phyloP scores from a whole-genome alignment of 2,329 filamentous ascomycete species.

The Alternaria triticina region DNA sequence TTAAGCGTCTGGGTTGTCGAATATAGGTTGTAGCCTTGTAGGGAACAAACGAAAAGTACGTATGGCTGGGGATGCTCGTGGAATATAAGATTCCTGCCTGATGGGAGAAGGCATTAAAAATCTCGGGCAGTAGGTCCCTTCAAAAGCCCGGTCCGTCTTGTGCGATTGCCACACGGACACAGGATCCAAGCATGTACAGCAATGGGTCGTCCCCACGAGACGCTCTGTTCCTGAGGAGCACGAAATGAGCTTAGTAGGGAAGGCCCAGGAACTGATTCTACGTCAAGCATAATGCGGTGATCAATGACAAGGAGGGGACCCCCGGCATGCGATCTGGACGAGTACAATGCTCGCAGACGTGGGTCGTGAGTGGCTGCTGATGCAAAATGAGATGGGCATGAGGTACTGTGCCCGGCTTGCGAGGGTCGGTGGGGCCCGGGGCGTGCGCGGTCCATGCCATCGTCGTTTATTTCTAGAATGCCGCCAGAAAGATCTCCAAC shows the following conservation, averaged over 20 bases:
- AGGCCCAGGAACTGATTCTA: conserved; percentile 51
- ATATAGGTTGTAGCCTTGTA: conserved; percentile 45
- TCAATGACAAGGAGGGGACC: conserved; percentile 48
- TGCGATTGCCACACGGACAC: conserved; percentile 53
- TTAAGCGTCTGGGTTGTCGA: conserved; percentile 48
- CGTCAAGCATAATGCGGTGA: conserved; percentile 55
- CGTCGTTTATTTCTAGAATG: conserved; percentile 51
- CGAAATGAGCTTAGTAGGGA: conserved; percentile 51
- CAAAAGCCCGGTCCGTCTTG: conserved; percentile 45
- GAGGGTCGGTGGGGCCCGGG: conserved; percentile 32
- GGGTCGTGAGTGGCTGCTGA: conserved; percentile 50
- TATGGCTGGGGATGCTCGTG: conserved; percentile 45
- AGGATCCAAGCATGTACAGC: conserved; percentile 49
- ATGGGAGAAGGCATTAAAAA: conserved; percentile 49
- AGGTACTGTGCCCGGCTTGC: conserved; percentile 40
- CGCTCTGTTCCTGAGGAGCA: conserved; percentile 52
- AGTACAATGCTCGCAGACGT: conserved; percentile 47
- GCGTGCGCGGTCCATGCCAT: conserved; percentile 39
- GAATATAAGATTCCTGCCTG: conserved; percentile 50
- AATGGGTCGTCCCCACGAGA: conserved; percentile 50
- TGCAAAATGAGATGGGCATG: conserved; percentile 47
- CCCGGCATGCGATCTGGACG: conserved; percentile 49
- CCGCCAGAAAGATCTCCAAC: conserved; percentile 50
- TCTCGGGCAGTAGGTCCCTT: conserved; percentile 47
- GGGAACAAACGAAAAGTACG: conserved; percentile 33